Conservation (phyloP, 2,329 filamentous ascomycete species). For the Leptographium procerum region DNA sequence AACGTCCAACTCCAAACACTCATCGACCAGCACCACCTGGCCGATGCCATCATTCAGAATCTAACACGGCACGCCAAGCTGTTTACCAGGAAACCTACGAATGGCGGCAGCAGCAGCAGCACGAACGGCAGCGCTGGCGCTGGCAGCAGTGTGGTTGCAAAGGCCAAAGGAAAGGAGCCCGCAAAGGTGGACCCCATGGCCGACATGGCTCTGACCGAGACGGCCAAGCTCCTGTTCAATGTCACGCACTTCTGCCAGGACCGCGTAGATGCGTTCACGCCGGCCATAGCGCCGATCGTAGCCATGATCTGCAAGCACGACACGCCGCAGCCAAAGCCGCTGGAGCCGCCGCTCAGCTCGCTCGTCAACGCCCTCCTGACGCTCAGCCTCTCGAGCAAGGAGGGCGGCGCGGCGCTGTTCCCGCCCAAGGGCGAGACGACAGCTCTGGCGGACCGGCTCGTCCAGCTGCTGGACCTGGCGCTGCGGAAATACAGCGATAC, state of each 20-base stretch:
- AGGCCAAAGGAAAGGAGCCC: constrained; percentile 15
- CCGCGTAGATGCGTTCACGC: constrained; percentile 49
- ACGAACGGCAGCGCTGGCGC: not conserved
- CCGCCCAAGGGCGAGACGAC: constrained; percentile 48
- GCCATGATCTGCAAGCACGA: constrained; percentile 53
- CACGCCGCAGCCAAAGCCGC: constrained; percentile 48
- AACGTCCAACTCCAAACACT: constrained; percentile 54
- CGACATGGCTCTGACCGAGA: constrained; percentile 72
- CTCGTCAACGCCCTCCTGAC: constrained; percentile 76
- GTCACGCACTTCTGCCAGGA: constrained; percentile 63
- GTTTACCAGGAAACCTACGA: constrained; percentile 12
- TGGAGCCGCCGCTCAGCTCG: constrained; percentile 60
- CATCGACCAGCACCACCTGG: constrained; percentile 54
- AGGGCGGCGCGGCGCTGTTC: constrained; percentile 48
- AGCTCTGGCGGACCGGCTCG: constrained; percentile 50
- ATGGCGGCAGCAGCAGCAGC: not conserved
- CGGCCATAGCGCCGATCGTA: constrained; percentile 58
- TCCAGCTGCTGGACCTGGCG: constrained; percentile 58
- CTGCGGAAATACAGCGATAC: constrained; percentile 50
- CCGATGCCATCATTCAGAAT: constrained; percentile 57
- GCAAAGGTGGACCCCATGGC: constrained; percentile 45
- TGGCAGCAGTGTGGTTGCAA: constrained; percentile 3
- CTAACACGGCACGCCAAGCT: constrained; percentile 56
- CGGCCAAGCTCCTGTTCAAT: constrained; percentile 82
- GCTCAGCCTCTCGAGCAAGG: constrained; percentile 52